These are phyloP conservation scores for Globisporangium camurandrum DNA, from an alignment of 352 stramenopile species.

Conservation along the genomic window DNA sequence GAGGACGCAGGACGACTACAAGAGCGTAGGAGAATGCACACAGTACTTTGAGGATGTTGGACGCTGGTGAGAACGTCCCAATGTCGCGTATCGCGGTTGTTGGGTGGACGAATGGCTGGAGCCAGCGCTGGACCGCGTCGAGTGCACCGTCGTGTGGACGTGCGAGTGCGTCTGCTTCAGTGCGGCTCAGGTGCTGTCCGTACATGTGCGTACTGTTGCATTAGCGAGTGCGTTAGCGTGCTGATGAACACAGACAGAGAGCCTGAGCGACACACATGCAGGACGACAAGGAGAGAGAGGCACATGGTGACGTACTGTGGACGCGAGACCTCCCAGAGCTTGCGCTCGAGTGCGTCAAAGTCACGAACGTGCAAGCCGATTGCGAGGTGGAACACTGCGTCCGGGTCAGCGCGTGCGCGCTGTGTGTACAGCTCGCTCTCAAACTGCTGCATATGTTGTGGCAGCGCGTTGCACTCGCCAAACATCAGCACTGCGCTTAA, in stretches of 20 bases:
- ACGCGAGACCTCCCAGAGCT: slow-evolving; percentile 45
- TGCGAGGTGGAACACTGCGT: slow-evolving; percentile 39
- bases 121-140: slow-evolving; percentile 38
- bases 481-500: background rate
- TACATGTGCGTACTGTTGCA: slow-evolving; percentile 39
- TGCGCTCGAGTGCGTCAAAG: slow-evolving; percentile 41
- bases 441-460: slow-evolving; percentile 9
- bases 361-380: slow-evolving; percentile 41
- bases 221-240: no score
- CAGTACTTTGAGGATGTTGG: slow-evolving; percentile 28
- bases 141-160: slow-evolving; percentile 34
- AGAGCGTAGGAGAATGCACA: slow-evolving; percentile 15
- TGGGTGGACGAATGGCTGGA: slow-evolving; percentile 15
- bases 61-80: slow-evolving; percentile 31
- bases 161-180: slow-evolving; percentile 36
- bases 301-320: slow-evolving; percentile 27
- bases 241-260: background rate
- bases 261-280: background rate
- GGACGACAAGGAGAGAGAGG: background rate
- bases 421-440: slow-evolving; percentile 24
- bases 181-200: slow-evolving; percentile 33
- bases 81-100: background rate
- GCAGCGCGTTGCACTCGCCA: slow-evolving; percentile 2
- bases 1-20: no score
- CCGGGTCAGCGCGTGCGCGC: slow-evolving; percentile 20